A percentile compares a stretch with the other conserved stretches of the same genome.
Conservation (phyloP, 495 filamentous ascomycete species). For the Amphirosellinia nigrospora region DNA sequence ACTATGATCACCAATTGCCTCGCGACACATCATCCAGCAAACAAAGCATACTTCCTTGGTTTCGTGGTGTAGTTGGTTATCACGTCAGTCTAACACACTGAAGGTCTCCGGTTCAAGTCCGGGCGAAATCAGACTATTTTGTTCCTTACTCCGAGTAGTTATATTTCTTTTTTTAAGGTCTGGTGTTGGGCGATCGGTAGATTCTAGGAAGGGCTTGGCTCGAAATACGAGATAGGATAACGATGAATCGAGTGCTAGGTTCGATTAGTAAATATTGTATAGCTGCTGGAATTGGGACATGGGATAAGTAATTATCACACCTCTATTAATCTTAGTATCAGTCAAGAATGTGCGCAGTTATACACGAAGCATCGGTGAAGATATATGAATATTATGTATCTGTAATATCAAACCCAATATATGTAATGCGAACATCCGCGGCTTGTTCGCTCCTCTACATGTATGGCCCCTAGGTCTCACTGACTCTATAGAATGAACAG, state of each 20-base stretch:
- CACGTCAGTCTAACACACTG: constrained; percentile 22
- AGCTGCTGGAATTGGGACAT: background rate
- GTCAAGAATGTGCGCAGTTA: background rate
- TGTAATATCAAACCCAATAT: constrained; percentile 36
- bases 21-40: too few relatives aligned
- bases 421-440: constrained; percentile 33
- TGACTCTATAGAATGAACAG: constrained; percentile 26
- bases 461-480: constrained; percentile 28
- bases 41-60: background rate
- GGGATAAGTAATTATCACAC: background rate
- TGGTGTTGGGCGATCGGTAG: too few relatives aligned
- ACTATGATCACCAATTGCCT: too few relatives aligned
- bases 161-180: too few relatives aligned
- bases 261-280: background rate
- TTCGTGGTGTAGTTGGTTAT: constrained; percentile 24
- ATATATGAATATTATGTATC: constrained; percentile 40
- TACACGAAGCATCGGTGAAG: background rate
- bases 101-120: constrained; percentile 25
- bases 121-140: constrained; percentile 15
- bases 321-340: background rate
- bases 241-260: background rate
- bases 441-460: constrained; percentile 36
- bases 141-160: background rate
- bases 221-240: background rate
- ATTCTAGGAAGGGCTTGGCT: too few relatives aligned